These are phyloP conservation scores for Limnanthes douglasii DNA, from an alignment of 345 rosid genomes.

Conservation along the genomic window DNA sequence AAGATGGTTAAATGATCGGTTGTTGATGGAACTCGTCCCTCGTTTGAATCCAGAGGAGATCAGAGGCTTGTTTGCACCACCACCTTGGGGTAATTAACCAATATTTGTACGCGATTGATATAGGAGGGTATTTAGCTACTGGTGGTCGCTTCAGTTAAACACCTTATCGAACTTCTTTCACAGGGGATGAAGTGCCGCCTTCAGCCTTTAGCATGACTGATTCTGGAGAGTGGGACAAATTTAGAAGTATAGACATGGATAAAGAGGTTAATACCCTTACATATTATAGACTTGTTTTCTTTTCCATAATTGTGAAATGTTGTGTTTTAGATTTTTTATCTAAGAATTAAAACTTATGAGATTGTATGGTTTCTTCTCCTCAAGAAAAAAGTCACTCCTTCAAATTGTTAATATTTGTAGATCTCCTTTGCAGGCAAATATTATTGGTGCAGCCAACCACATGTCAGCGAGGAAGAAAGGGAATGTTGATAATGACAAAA, in stretches of 20 bases:
- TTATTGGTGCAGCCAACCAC: conserved; percentile 29
- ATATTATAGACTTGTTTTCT: no score
- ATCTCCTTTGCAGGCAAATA: conserved; percentile 37
- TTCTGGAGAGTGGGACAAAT: conserved; percentile 76
- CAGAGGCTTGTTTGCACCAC: conserved; percentile 96
- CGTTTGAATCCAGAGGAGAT: conserved; percentile 75
- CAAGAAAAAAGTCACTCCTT: background rate
- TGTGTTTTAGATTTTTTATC: background rate
- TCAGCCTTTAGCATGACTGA: conserved; percentile 71
- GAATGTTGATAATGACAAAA: conserved; percentile 46
- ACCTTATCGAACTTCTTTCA: background rate
- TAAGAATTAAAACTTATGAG: background rate
- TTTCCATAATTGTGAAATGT: conserved; percentile 2
- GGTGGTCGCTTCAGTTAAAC: background rate
- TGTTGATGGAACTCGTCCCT: conserved; percentile 96
- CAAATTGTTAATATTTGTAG: background rate
- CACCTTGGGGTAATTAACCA: conserved; percentile 71
- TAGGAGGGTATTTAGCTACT: no score
- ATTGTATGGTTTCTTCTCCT: background rate
- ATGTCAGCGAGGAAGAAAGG: conserved; percentile 35
- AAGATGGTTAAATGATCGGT: conserved; percentile 83
- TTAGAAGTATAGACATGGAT: conserved; percentile 96
- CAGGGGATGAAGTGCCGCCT: conserved; percentile 78
- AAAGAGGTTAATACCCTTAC: conserved; percentile 55
- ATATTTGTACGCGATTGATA: no score